phyloP scores from a whole-genome alignment of 768 basidiomycete species.

The Pleurotus ostreatus region DNA sequence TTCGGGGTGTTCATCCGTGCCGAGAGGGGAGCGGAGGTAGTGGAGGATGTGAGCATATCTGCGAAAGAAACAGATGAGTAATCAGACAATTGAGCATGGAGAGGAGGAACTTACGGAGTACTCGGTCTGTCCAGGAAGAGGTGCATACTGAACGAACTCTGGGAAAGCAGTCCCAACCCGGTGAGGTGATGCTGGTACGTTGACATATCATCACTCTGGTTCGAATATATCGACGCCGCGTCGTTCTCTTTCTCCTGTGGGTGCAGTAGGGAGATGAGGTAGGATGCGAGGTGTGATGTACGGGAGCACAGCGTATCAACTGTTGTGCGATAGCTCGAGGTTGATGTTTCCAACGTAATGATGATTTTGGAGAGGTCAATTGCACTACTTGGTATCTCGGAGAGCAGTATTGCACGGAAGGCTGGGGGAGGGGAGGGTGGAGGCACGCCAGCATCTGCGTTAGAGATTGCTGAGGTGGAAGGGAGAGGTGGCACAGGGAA shows the following conservation, averaged over 20 bases:
- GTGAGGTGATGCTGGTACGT: slow-evolving; percentile 62
- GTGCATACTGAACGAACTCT: slow-evolving; percentile 48
- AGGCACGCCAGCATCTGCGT: slow-evolving; percentile 11
- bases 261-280: slow-evolving; percentile 41
- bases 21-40: slow-evolving; percentile 61
- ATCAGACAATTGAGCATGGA: background rate
- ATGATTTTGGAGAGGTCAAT: slow-evolving; percentile 61
- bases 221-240: slow-evolving; percentile 55
- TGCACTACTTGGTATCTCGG: slow-evolving; percentile 42
- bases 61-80: slow-evolving; percentile 6
- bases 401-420: slow-evolving; percentile 69
- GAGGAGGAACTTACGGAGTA: slow-evolving; percentile 56
- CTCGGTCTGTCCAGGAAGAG: slow-evolving; percentile 81
- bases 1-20: slow-evolving; percentile 42
- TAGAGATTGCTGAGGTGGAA: slow-evolving; percentile 25
- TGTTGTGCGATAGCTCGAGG: slow-evolving; percentile 60
- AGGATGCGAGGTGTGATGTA: slow-evolving; percentile 61
- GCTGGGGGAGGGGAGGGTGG: slow-evolving; percentile 34
- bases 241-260: slow-evolving; percentile 24
- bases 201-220: slow-evolving; percentile 46
- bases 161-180: slow-evolving; percentile 51
- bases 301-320: slow-evolving; percentile 64
- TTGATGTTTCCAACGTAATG: slow-evolving; percentile 72
- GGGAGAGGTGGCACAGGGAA: slow-evolving; percentile 46
- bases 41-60: slow-evolving; percentile 71